Evolutionary conservation across 768 basidiomycete species (phyloP), one percentile per base, ranked within the genome.

Genomic region (Fomitopsis serialis): DNA sequence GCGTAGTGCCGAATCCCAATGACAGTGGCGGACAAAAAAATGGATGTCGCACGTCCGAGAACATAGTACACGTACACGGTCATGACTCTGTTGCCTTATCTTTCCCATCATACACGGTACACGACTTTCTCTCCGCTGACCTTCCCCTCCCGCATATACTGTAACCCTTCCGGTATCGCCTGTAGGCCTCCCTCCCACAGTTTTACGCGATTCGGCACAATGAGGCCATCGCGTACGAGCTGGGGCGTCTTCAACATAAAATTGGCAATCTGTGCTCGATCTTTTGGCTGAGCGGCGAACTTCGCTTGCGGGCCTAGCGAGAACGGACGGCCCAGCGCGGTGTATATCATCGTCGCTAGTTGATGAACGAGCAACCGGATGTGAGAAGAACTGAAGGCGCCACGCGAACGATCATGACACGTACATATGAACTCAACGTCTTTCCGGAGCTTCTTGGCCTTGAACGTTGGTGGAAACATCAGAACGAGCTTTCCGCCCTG

Each of bases 121-220:
- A 59, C 60, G 32, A 61, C 44, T 40, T 66, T 65, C 52, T 58
- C 53, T 17, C 52, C 64, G 46, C 60, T 62, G 13, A 62, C 56
- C 55, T 64, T 64, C 13, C 62, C 62, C 19, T 61, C 57, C 24
- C 48, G 50, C 64, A 66, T 63, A 29, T 57, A 57, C 29, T 58
- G 45, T 34, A 65, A 32, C 5, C 58, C 54, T 7, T 55, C 62
- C 4, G 42, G 45, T 27, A 63, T 50, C 6, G 49, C 40, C 15
- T 42, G 50, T 21, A 63, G 45, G 10, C 62, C 63, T 3, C 54
- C 53, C 10, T 55, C 49, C 49, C 51, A 61, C 8, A 60, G 23
- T 9, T 55, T 44, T 44, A 61, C 24, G 10, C 50, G 55, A 37
- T 56, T 58, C 10, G 63, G 58, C 50, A 52, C 62, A 37, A 65